These are phyloP conservation scores for Pouteria glomerata DNA, from an alignment of 148 eudicot species.

Conservation along the genomic window DNA sequence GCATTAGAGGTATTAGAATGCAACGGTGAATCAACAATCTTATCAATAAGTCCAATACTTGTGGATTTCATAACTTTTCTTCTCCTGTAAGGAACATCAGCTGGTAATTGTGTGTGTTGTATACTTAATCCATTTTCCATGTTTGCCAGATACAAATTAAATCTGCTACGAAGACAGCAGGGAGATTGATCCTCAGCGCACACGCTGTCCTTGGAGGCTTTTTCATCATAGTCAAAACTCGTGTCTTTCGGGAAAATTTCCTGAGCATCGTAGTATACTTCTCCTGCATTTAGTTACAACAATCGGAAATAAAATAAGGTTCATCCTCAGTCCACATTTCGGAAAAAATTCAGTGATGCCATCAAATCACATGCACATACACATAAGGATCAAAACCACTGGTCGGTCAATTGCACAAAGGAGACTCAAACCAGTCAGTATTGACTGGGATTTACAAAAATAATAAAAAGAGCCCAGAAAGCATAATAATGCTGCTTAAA, in stretches of 20 bases:
- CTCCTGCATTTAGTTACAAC: constrained; percentile 46
- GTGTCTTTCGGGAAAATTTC: constrained; percentile 40
- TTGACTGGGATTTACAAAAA: neutral
- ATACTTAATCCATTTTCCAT: constrained; percentile 16
- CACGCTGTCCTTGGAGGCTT: constrained; percentile 20
- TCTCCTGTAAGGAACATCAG: constrained; percentile 67
- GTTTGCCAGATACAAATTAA: constrained; percentile 27
- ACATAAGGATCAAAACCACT: neutral
- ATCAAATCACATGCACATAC: neutral
- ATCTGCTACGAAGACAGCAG: constrained; percentile 25
- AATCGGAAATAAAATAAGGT: neutral
- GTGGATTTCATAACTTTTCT: constrained; percentile 57
- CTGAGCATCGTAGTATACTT: constrained; percentile 64
- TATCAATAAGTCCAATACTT: constrained; percentile 31
- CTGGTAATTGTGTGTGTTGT: constrained; percentile 61
- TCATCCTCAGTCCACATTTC: neutral
- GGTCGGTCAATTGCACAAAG: neutral
- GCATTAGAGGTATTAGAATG: constrained; percentile 26
- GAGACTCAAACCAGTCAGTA: neutral
- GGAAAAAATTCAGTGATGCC: neutral
- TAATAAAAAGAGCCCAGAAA: neutral
- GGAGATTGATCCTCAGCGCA: constrained; percentile 36
- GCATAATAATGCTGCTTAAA: neutral
- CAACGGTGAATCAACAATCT: constrained; percentile 34
- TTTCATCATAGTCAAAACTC: constrained; percentile 30